Evolutionary conservation across 2,329 filamentous ascomycete genomes (phyloP).

Genomic region (Byssoonygena ceratinophila): DNA sequence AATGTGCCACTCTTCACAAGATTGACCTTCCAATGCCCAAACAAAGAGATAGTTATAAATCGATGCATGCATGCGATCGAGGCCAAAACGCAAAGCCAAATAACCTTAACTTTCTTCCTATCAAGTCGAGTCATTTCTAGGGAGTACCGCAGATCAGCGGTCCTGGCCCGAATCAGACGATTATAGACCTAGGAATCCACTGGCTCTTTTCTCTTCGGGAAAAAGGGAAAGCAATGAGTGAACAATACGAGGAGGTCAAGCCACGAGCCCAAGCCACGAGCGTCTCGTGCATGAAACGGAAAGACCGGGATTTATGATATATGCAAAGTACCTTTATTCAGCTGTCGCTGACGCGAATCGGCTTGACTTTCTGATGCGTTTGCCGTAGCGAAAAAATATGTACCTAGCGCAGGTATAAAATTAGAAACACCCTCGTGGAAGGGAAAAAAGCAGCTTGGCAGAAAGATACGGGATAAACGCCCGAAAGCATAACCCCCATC

Average conservation of each 20-base stretch:
- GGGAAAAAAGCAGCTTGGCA: not conserved
- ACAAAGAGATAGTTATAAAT: too few relatives aligned
- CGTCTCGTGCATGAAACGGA: not conserved
- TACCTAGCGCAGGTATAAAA: constrained; percentile 24
- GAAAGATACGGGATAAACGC: not conserved
- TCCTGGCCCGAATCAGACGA: too few relatives aligned
- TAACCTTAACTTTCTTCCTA: too few relatives aligned
- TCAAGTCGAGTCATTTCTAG: too few relatives aligned
- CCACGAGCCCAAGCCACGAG: not conserved
- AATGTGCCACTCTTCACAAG: too few relatives aligned
- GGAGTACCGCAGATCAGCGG: too few relatives aligned
- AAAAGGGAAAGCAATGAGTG: not conserved
- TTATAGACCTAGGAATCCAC: too few relatives aligned
- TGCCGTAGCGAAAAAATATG: constrained; percentile 37
- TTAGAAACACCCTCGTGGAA: not conserved
- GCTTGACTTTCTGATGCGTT: constrained; percentile 33
- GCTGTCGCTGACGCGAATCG: constrained; percentile 26
- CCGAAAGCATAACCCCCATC: not conserved
- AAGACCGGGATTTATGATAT: not conserved
- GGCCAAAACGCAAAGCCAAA: too few relatives aligned
- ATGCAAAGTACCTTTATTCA: not conserved
- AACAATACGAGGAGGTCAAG: not conserved
- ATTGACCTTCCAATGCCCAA: too few relatives aligned
- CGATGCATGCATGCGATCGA: too few relatives aligned
- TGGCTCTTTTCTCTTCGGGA: too few relatives aligned